Base-by-base conservation (phyloP, 768 basidiomycete species). In the Pleurotus sapidus region DNA sequence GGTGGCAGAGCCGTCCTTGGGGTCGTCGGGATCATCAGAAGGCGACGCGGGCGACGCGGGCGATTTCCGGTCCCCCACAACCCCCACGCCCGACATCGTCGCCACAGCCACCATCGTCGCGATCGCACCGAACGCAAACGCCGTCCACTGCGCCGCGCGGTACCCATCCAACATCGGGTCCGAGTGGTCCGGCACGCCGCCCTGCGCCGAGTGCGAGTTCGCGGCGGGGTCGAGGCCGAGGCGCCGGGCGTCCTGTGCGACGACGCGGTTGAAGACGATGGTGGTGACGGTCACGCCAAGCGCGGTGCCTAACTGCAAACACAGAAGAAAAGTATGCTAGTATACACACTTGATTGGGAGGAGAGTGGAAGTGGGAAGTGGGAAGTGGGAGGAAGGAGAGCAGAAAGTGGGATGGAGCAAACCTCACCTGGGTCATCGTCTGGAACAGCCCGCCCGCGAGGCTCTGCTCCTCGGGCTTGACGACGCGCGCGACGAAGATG, bases 361-460 rank as follows among this genome's bases (percentile, higher is more conserved):
- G 27, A 20, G 3, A 20, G 20, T 1, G 20, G 20, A 20, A 20
- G 3, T n/a, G n/a, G n/a, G n/a, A n/a, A n/a, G n/a, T n/a, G n/a
- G n/a, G n/a, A n/a, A n/a, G n/a, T n/a, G n/a, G n/a, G n/a, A n/a
- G n/a, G n/a, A n/a, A n/a, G n/a, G n/a, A n/a, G n/a, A n/a, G n/a
- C n/a, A n/a, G n/a, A n/a, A n/a, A n/a, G n/a, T n/a, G 20, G 20
- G 20, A 20, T n/a, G 20, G 20, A 20, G 20, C 20, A 20, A 20
- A 3, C 20, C 20, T 57, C 56, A 84, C 86, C 74, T 88, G 87
- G 4, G 81, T 86, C 81, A 93, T 84, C 0, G 91, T 91, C 65
- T 89, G 87, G 69, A 92, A 91, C 17, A 91, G 58, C 9, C 84
- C 91, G 2, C 88, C 90, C 4, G 86, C 84, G 3, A 92, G 74